Evolutionary conservation across 2,329 filamentous ascomycete species (phyloP), one percentile per base, ranked within the genome.

Genomic region (Sphaerulina populicola): DNA sequence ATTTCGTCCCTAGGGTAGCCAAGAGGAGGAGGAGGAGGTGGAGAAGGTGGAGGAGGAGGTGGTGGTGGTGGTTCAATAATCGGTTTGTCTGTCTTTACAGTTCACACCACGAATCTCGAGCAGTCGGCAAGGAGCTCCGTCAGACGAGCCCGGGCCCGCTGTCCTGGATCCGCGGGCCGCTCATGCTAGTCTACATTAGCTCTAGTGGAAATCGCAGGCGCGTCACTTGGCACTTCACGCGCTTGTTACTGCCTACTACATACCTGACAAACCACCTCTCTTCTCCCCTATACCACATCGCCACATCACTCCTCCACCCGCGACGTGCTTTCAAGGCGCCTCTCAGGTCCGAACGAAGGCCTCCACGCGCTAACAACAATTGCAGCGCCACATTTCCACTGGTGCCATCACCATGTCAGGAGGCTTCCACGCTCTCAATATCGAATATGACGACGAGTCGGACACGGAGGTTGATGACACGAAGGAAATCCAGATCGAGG

Each of bases 401-500:
- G 15, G 1, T 12, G 9, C 15, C 15, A 29, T 56, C 47, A 65
- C 40, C 53, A 76, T 76, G 74, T 70, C 74, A 35, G 77, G 81
- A 62, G 31, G 31, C 5, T 97, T 94, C 72, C 82, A 85, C 63
- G 88, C 91, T 47, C 82, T 96, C 69, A 98, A 98, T 68, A 81
- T 97, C 71, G 90, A 96, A 70, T 86, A 88, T 8, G 93, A 96
- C 71, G 88, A 94, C 64, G 87, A 88, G 52, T 75, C 85, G 57
- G 89, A 95, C 66, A 88, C 94, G 62, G 90, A 96, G 70, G 75
- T 95, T 64, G 93, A 98, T 68, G 89, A 93, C 63, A 95, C 90
- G 31, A 93, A 91, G 68, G 91, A 97, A 69, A 82, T 98, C 47
- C 90, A 95, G 76, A 91, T 97, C 64, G 93, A 98, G 64, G 93